phyloP scores from a whole-genome alignment of 345 rosid genomes.

The Lenwebbia sp. region DNA sequence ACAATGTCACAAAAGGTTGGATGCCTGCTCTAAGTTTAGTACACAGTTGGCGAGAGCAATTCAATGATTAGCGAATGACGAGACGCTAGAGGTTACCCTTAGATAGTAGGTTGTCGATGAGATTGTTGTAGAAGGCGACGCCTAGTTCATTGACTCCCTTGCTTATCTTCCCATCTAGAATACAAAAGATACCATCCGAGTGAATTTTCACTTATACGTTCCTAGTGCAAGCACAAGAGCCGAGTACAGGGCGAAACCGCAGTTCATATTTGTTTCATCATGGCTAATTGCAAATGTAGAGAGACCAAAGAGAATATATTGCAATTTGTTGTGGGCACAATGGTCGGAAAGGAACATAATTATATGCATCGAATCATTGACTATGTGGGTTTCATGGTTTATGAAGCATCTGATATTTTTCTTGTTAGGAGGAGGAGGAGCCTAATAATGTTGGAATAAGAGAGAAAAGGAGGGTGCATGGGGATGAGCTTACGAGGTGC shows the following conservation, averaged over 20 bases:
- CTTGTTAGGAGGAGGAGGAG: background rate
- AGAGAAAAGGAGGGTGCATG: background rate
- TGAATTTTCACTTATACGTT: background rate
- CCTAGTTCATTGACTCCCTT: constrained; percentile 39
- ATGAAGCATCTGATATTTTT: background rate
- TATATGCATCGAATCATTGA: background rate
- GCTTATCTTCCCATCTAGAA: constrained; percentile 27
- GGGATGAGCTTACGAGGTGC: constrained; percentile 24
- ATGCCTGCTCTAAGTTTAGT: constrained; percentile 4
- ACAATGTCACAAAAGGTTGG: constrained; percentile 17
- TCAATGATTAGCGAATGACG: background rate
- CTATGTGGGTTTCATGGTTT: background rate
- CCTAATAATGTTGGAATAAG: background rate
- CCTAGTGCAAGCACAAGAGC: background rate
- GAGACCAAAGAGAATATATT: background rate
- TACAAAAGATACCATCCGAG: background rate
- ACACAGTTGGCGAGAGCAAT: background rate
- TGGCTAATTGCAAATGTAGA: background rate
- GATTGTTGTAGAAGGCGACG: constrained; percentile 40
- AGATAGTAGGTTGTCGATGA: constrained; percentile 29
- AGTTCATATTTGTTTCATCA: background rate
- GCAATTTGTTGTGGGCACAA: background rate
- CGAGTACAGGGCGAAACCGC: no score
- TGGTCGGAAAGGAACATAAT: background rate
- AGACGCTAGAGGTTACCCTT: constrained; percentile 14